These are phyloP conservation scores for Penicillium dipodomyicola DNA, from an alignment of 495 filamentous ascomycete species.

Conservation along the genomic window DNA sequence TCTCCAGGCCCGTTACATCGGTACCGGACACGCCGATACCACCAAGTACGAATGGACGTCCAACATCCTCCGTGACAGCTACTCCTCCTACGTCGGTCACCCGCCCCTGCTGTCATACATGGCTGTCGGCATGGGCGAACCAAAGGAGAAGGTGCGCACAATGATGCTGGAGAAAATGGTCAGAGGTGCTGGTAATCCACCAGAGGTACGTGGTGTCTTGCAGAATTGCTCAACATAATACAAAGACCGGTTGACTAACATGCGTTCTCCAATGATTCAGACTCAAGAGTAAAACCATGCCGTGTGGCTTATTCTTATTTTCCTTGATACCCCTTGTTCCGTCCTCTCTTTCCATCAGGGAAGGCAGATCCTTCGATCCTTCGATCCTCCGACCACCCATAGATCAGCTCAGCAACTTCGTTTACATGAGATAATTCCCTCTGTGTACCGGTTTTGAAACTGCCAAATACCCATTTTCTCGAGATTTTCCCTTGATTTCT, in stretches of 20 bases:
- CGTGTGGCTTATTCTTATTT: conserved; percentile 1
- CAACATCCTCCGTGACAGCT: conserved; percentile 85
- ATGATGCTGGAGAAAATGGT: conserved; percentile 91
- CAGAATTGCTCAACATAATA: background rate
- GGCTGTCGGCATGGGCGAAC: conserved; percentile 81
- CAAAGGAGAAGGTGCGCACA: conserved; percentile 73
- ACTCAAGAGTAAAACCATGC: conserved; percentile 22
- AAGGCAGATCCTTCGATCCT: background rate
- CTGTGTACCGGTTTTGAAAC: background rate
- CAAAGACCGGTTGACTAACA: conserved; percentile 9
- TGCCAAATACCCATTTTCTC: background rate
- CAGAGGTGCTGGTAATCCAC: conserved; percentile 81
- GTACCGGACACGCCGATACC: conserved; percentile 97
- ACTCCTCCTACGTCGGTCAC: conserved; percentile 83
- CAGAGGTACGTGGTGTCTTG: conserved; percentile 47
- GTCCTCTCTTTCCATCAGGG: background rate
- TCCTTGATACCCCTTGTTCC: conserved; percentile 1
- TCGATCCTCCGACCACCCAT: background rate
- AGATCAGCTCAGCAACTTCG: background rate
- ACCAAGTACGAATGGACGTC: conserved; percentile 94
- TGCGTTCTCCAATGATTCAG: conserved; percentile 14
- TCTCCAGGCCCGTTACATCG: conserved; percentile 89
- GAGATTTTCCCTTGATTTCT: background rate
- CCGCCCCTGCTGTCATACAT: conserved; percentile 86
- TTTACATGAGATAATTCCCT: background rate